A percentile compares a stretch with the other conserved stretches of the same genome.
phyloP scores from a whole-genome alignment of 495 filamentous ascomycete species.

The Aspergillus funiculosus region DNA sequence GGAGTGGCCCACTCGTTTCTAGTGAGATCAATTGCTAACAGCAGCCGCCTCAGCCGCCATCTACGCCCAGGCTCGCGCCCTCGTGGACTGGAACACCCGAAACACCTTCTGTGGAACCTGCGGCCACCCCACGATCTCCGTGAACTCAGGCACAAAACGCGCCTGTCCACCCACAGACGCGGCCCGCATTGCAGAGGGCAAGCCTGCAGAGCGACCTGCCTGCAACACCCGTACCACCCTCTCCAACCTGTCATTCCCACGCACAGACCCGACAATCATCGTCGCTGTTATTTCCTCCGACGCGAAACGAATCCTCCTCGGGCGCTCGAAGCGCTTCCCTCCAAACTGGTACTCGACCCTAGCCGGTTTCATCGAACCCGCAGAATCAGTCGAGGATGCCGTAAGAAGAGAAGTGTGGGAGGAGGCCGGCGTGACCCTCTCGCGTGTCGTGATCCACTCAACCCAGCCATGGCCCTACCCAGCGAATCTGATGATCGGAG shows the following conservation, averaged over 20 bases:
- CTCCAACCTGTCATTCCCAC: slow-evolving; percentile 84
- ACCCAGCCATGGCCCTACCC: slow-evolving; percentile 91
- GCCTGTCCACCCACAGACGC: slow-evolving; percentile 79
- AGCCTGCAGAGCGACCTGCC: slow-evolving; percentile 48
- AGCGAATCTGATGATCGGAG: slow-evolving; percentile 90
- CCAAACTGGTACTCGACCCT: slow-evolving; percentile 81
- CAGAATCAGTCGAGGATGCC: slow-evolving; percentile 90
- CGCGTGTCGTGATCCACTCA: slow-evolving; percentile 83
- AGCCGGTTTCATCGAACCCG: slow-evolving; percentile 92
- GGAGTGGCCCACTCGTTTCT: too few relatives aligned
- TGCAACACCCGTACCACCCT: slow-evolving; percentile 64
- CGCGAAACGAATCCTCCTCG: slow-evolving; percentile 70
- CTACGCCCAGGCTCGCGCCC: slow-evolving; percentile 82
- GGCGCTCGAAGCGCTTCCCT: slow-evolving; percentile 79
- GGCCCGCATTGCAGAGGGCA: slow-evolving; percentile 28
- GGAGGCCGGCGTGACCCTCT: slow-evolving; percentile 78
- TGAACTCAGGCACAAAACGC: slow-evolving; percentile 87
- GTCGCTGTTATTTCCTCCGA: slow-evolving; percentile 80
- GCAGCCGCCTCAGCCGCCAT: slow-evolving; percentile 67
- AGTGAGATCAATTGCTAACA: slow-evolving; percentile 14
- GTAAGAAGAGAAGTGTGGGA: slow-evolving; percentile 96
- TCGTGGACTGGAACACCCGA: slow-evolving; percentile 89
- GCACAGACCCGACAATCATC: slow-evolving; percentile 93
- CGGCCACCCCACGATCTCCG: slow-evolving; percentile 74
- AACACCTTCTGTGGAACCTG: slow-evolving; percentile 90